A percentile compares a stretch with the other conserved stretches of the same genome.
These are phyloP conservation scores for Xylona heveae DNA, from an alignment of 495 filamentous ascomycete species.

Conservation along the genomic window DNA sequence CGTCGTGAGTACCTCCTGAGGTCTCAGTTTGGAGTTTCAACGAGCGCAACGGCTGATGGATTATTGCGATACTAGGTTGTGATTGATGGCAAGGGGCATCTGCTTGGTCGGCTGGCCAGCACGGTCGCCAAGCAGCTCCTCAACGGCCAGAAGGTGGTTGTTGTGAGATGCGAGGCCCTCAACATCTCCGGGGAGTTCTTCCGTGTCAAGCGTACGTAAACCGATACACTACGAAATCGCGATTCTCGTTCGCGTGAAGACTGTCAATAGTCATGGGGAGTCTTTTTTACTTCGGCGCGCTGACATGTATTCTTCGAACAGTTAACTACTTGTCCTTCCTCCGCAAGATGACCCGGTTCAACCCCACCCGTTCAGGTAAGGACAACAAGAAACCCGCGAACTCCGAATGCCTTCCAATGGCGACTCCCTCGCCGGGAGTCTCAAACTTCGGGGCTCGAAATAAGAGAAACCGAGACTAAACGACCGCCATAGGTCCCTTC, in stretches of 20 bases:
- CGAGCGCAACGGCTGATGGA: constrained; percentile 5
- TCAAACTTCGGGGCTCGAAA: not conserved
- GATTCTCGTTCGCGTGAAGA: too few relatives aligned
- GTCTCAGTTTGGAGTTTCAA: constrained; percentile 1
- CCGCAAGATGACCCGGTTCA: constrained; percentile 98
- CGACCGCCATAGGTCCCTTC: constrained; percentile 85
- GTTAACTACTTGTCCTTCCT: constrained; percentile 99
- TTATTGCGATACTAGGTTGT: constrained; percentile 39
- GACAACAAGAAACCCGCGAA: constrained; percentile 7
- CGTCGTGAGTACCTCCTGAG: constrained; percentile 51
- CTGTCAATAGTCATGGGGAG: constrained; percentile 3
- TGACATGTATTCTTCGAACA: constrained; percentile 25
- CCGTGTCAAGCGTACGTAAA: constrained; percentile 91
- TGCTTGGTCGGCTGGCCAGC: constrained; percentile 95
- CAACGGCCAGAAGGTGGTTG: constrained; percentile 97
- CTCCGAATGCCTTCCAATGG: not conserved
- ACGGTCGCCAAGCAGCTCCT: constrained; percentile 99
- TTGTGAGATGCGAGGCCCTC: constrained; percentile 94
- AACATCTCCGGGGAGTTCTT: constrained; percentile 99
- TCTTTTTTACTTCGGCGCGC: constrained; percentile 12
- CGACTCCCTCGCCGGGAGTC: too few relatives aligned
- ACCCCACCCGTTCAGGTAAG: constrained; percentile 91
- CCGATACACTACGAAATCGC: constrained; percentile 4
- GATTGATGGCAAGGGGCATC: constrained; percentile 99
- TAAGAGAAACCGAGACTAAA: not conserved